Percentiles rank a stretch among this genome's conserved stretches.
These are phyloP conservation scores for Beta macrorhiza DNA, from an alignment of 179 eudicot genomes.

Conservation along the genomic window DNA sequence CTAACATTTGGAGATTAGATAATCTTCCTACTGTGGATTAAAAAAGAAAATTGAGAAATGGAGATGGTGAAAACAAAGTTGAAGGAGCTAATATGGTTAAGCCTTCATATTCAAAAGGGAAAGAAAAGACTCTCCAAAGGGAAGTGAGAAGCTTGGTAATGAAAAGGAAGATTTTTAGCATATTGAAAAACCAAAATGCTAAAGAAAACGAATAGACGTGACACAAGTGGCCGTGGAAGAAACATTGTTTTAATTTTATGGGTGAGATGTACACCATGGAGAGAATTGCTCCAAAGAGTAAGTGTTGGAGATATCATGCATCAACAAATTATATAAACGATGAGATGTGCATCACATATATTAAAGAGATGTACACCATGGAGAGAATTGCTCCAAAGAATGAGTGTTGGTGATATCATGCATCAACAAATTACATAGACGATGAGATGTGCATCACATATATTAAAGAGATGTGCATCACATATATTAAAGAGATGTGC, in stretches of 20 bases:
- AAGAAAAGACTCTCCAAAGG: too few species aligned
- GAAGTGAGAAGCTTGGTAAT: too few species aligned
- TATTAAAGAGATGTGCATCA: background rate
- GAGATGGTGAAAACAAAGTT: background rate
- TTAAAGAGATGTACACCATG: background rate
- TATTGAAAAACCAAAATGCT: background rate
- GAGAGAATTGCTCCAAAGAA: background rate
- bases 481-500: background rate
- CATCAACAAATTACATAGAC: too few species aligned
- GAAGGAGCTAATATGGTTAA: background rate
- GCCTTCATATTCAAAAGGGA: too few species aligned
- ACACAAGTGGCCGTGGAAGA: too few species aligned
- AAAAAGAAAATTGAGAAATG: background rate
- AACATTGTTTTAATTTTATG: background rate
- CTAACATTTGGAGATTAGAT: too few species aligned
- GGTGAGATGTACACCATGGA: background rate
- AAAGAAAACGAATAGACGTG: too few species aligned
- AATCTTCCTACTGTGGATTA: background rate
- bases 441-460: background rate
- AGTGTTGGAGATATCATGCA: background rate
- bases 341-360: background rate
- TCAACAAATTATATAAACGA: too few species aligned
- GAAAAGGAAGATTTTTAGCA: background rate
- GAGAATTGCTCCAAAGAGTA: background rate
- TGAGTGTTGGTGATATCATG: background rate